Percentiles rank a stretch among this genome's conserved stretches.
phyloP scores from a whole-genome alignment of 2,329 filamentous ascomycete genomes.

The Plectosphaerella cucumerina region DNA sequence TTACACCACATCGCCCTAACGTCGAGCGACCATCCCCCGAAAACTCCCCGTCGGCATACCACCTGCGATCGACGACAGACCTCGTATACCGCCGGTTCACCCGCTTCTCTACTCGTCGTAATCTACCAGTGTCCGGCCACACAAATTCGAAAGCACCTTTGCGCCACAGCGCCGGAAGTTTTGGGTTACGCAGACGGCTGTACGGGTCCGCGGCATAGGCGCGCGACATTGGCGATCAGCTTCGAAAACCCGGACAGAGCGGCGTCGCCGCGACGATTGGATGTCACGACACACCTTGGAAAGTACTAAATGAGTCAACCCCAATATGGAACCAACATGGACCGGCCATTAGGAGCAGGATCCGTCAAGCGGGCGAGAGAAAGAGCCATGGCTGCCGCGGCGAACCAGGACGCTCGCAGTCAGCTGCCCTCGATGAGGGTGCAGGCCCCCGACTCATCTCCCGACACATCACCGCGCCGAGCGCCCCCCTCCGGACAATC shows the following conservation, averaged over 20 bases:
- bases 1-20: conserved; percentile 11
- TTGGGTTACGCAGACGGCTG: too few species aligned
- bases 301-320: conserved; percentile 48
- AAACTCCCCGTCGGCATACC: conserved; percentile 2
- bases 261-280: conserved; percentile 3
- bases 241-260: conserved; percentile 5
- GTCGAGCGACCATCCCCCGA: conserved; percentile 7
- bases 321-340: conserved; percentile 52
- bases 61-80: background rate
- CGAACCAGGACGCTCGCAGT: conserved; percentile 16
- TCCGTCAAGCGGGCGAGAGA: conserved; percentile 54
- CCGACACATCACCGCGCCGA: conserved; percentile 16
- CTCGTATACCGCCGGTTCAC: too few species aligned
- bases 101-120: too few species aligned
- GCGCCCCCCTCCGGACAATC: conserved; percentile 15
- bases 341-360: conserved; percentile 39
- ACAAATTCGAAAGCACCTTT: conserved; percentile 9
- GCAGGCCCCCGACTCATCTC: conserved; percentile 1
- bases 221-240: background rate
- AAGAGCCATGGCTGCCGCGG: conserved; percentile 38
- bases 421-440: background rate
- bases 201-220: background rate
- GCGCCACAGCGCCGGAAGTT: background rate
- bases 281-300: conserved; percentile 9
- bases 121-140: background rate